Base-by-base conservation (phyloP, 108 stramenopile species). In the Pseudonitzschia delicatissima region DNA sequence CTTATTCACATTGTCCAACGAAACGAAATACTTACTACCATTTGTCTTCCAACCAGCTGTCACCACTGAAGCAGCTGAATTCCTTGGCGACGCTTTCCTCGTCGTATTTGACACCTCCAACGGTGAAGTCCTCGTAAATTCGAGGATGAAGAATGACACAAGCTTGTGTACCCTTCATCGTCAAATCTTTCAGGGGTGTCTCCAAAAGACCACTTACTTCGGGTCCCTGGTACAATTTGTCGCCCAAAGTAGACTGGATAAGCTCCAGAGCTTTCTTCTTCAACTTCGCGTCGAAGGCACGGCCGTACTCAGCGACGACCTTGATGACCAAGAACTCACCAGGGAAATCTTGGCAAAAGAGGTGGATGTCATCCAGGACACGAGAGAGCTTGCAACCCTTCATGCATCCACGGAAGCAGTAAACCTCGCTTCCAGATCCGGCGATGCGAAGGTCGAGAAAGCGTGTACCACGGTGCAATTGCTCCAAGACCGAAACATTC, bases 401-500 rank as follows among this genome's bases (percentile, higher is more conserved):
- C 44, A 88, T 60, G 37, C 73, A 83, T 12, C 87, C 87, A 65
- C 85, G 87, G 42, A 57, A 77, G 27, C 79, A 67, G 44, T 39
- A 60, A 23, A 80, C 69, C 5, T 64, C 28, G 5, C 57, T 62
- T 45, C 70, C 72, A 12, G 67, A 52, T 63, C 81, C 77, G 18
- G 78, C 83, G 3, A 88, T 62, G 25, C 82, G 82, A 0, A 88
- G 17, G 45, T 88, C 87, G 25, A 88, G 45, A 32, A 75, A 83
- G 4, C 87, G 82, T 8, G 77, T 64, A 35, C 87, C 87, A 11
- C 79, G 66, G 31, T 64, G 68, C 4, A 88, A 65, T 61, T 88
- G 87, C 21, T 88, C 82, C n/a, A 44, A 12, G 11, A 88, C 77
- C 11, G 76, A 55, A 7, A 83, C 69, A 69, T 83, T 88, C 45